A percentile compares a stretch with the other conserved stretches of the same genome.
Evolutionary conservation across 768 basidiomycete genomes (phyloP).

Genomic region (Termitomyces heimii): DNA sequence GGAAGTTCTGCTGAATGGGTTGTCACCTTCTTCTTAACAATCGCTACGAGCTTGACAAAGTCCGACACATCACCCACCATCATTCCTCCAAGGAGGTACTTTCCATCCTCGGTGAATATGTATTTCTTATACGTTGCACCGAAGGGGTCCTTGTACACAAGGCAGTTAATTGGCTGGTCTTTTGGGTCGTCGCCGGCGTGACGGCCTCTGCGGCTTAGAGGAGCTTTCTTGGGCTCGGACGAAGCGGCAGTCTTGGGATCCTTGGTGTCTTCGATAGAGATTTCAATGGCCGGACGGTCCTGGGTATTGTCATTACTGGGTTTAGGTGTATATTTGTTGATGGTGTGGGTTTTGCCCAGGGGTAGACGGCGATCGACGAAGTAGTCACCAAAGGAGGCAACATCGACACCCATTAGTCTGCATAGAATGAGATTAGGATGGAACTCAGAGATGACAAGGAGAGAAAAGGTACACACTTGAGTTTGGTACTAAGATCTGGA

Average conservation of each 20-base stretch:
- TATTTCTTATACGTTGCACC: conserved; percentile 72
- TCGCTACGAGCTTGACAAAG: conserved; percentile 62
- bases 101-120: conserved; percentile 66
- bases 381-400: conserved; percentile 70
- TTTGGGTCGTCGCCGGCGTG: conserved; percentile 1
- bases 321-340: neutral
- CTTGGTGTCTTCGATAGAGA: neutral
- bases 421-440: neutral
- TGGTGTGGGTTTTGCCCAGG: neutral
- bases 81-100: conserved; percentile 70
- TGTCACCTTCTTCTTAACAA: conserved; percentile 62
- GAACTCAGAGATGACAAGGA: neutral
- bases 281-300: neutral
- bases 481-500: conserved; percentile 66
- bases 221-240: neutral
- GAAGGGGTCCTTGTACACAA: conserved; percentile 71
- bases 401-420: conserved; percentile 32
- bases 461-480: conserved; percentile 29
- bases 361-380: conserved; percentile 45
- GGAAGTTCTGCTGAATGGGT: neutral
- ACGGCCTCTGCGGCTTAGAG: conserved; percentile 4
- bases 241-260: neutral
- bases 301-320: neutral
- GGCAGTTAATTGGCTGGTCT: conserved; percentile 42
- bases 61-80: conserved; percentile 73